A percentile compares a stretch with the other conserved stretches of the same genome.
phyloP scores from a whole-genome alignment of 768 basidiomycete species.

The Rhodotorula taiwanensis region DNA sequence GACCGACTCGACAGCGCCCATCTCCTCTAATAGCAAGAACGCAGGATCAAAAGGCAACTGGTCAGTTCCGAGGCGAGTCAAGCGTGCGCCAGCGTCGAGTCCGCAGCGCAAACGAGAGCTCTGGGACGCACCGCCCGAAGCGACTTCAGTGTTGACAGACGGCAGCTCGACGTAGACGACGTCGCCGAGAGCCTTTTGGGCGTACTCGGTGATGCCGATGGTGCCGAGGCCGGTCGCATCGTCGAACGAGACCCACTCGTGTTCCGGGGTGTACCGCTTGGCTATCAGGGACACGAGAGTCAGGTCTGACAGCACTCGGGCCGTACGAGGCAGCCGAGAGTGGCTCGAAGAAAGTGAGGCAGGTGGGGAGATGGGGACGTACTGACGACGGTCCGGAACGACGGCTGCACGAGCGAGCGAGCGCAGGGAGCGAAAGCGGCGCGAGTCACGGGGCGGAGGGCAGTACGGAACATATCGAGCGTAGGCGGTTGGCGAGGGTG shows the following conservation, averaged over 20 bases:
- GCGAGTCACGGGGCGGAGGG: slow-evolving; percentile 7
- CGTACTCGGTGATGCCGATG: slow-evolving; percentile 82
- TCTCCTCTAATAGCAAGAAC: slow-evolving; percentile 24
- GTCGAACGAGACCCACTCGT: slow-evolving; percentile 79
- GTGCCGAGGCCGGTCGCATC: slow-evolving; percentile 65
- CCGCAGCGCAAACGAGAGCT: background rate
- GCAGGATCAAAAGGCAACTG: too few species aligned
- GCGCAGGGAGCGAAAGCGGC: background rate
- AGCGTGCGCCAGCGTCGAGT: too few species aligned
- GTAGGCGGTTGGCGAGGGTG: background rate
- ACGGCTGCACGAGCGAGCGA: background rate
- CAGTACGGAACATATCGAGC: slow-evolving; percentile 21
- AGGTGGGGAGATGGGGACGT: slow-evolving; percentile 8
- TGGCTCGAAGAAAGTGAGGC: too few species aligned
- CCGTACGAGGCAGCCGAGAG: too few species aligned
- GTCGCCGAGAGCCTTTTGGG: slow-evolving; percentile 84
- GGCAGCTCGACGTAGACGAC: slow-evolving; percentile 96
- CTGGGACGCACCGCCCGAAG: slow-evolving; percentile 61
- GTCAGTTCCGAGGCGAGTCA: background rate
- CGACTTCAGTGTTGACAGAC: slow-evolving; percentile 55
- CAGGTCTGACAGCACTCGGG: too few species aligned
- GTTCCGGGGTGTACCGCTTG: slow-evolving; percentile 67
- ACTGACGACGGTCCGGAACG: slow-evolving; percentile 36
- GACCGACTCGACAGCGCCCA: slow-evolving; percentile 41
- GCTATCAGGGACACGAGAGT: too few species aligned